Evolutionary conservation across 257 asterid species (phyloP), one percentile per base, ranked within the genome.

Genomic region (Rehmannia glutinosa): DNA sequence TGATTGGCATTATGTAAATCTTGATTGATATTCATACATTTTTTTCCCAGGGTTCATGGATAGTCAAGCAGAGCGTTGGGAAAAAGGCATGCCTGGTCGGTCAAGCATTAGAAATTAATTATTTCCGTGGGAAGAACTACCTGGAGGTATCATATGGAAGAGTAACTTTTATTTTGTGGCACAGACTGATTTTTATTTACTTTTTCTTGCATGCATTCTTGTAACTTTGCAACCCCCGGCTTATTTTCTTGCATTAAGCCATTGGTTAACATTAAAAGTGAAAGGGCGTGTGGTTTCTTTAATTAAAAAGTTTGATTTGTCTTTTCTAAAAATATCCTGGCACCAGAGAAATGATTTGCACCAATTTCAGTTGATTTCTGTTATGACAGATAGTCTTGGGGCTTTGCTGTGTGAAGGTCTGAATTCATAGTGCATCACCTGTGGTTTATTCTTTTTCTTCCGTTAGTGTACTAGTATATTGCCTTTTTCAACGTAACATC

Each of bases 51-150:
- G 98, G 97, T 58, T 90, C 97, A 43, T 92, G 98, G 98, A 87
- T 92, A 82, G 96, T 92, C 39, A 92, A 92, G 82, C 96, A 92
- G 77, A 92, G 98, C 17, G 97, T 92, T 43, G 97, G 98, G 5
- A 92, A 90, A 68, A 92, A 87, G 81, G 95, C 97, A 46, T 87
- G 97, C 81, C 80, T 92, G 74, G 71, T 92, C 0, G 98, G 98
- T 28, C 97, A 90, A 82, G 95, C 95, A 23, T 79, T 92, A 28
- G 95, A 92, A 73, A 82, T 86, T 38, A 78, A 90, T 63, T 90
- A 92, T 71, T 83, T 78, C 41, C 92, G 63, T 5, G 95, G 98
- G 62, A 84, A 74, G 70, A 92, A 92, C 80, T 92, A 92, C 78
- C 72, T 92, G 41, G 98, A 92, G 98, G 98, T 92, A 76, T 57